Conservation (phyloP, 2,329 filamentous ascomycete genomes). For the Ophiostoma ulmi region DNA sequence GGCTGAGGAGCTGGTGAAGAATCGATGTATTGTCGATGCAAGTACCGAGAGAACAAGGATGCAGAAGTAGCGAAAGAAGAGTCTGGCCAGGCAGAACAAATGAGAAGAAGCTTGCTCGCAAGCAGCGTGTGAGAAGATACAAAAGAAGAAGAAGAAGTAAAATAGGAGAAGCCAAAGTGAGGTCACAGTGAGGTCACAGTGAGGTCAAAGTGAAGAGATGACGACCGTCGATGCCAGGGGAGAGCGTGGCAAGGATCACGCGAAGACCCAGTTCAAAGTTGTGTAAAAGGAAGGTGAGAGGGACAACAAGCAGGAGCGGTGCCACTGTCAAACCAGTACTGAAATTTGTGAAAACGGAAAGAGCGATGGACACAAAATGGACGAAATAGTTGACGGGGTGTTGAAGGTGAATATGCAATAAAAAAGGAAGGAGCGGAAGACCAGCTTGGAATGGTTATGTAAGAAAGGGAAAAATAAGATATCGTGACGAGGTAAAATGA, state of each 20-base stretch:
- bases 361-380: not conserved
- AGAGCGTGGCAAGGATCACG: not conserved
- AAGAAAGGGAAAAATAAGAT: not conserved
- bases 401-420: not conserved
- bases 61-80: not conserved
- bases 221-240: not conserved
- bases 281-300: not conserved
- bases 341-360: not conserved
- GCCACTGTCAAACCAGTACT: not conserved
- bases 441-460: slow-evolving; percentile 7
- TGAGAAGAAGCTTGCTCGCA: not conserved
- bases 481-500: slow-evolving; percentile 5
- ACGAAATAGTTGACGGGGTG: not conserved
- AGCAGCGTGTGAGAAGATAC: not conserved
- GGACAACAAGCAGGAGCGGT: not conserved
- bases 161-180: not conserved
- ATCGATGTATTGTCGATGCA: not conserved
- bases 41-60: not conserved
- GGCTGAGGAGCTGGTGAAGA: not conserved
- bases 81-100: slow-evolving; percentile 3
- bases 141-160: not conserved
- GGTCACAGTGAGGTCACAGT: not conserved
- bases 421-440: slow-evolving; percentile 6
- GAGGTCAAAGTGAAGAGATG: slow-evolving; percentile 4
- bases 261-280: not conserved